Evolutionary conservation across 352 stramenopile genomes (phyloP).

Genomic region (Phytophthora litchii): DNA sequence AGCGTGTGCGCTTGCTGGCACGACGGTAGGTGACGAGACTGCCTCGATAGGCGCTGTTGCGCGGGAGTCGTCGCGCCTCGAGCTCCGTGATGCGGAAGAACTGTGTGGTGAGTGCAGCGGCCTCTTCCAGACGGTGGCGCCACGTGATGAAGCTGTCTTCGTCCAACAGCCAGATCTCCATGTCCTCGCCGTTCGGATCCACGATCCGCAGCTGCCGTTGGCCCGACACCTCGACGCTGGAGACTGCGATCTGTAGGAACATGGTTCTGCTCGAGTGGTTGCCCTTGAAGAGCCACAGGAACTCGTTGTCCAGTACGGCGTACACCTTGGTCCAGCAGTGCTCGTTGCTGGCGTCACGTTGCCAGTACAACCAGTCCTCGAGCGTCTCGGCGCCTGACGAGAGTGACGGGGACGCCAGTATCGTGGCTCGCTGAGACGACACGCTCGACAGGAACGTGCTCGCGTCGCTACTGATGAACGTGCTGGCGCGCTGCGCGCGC

Average conservation of each 20-base stretch:
- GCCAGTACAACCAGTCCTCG: conserved; percentile 87
- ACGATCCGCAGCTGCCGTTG: conserved; percentile 69
- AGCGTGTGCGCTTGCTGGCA: conserved; percentile 53
- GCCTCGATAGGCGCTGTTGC: conserved; percentile 67
- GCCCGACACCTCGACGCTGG: conserved; percentile 67
- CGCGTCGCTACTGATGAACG: conserved; percentile 34
- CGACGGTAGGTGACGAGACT: conserved; percentile 72
- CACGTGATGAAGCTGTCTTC: conserved; percentile 51
- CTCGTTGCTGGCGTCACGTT: conserved; percentile 67
- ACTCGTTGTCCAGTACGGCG: conserved; percentile 79
- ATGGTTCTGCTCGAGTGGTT: conserved; percentile 60
- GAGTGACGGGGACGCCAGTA: conserved; percentile 41
- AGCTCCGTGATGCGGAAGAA: conserved; percentile 70
- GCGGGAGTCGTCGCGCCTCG: conserved; percentile 59
- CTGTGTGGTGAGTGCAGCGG: conserved; percentile 57
- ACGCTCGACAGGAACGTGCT: conserved; percentile 42
- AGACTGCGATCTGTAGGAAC: conserved; percentile 80
- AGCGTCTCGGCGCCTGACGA: conserved; percentile 45
- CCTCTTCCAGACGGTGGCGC: conserved; percentile 65
- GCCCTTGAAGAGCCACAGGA: conserved; percentile 81
- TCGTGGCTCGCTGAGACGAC: conserved; percentile 51
- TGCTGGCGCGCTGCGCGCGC: conserved; percentile 34
- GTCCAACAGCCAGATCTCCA: conserved; percentile 81
- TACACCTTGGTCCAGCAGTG: conserved; percentile 87
- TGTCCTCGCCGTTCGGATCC: conserved; percentile 75